Base-by-base conservation (phyloP, 1,284 basidiomycete genomes). In the Boletus hoseneyae region DNA sequence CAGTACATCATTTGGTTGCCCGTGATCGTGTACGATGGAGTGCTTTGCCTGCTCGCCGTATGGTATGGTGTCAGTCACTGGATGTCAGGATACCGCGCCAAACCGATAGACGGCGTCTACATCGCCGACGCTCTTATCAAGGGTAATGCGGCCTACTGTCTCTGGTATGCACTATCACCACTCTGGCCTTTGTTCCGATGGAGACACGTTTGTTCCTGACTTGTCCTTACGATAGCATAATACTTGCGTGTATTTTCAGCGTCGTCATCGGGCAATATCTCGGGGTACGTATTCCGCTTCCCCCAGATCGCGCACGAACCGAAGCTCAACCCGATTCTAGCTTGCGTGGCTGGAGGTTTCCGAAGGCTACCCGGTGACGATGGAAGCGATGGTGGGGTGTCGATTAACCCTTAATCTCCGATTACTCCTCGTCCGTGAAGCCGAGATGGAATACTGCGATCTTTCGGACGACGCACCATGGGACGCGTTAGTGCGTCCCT, bases 1-100 rank as follows among this genome's bases (percentile, higher is more conserved):
- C 12, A 42, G 4, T 60, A 56, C 12, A 15, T 46, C 9, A 11
- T 60, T 12, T 60, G 59, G 61, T 23, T 64, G 13, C 61, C 59
- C 3, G 30, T 51, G 21, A 27, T 61, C 32, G 4, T 48, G 15
- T 60, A 38, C 8, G 51, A 61, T 7, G 18, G 38, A 3, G 11
- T 48, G 0, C 47, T 61, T 1, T 64, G 45, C 43, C 29, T 60
- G 25, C 48, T 61, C 5, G 59, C 54, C 0, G 16, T 49, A 10
- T 58, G 57, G 51, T 33, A 34, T n/a, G 42, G 54, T 9, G 10
- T 62, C 33, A 37, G 51, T 7, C 45, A 18, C 10, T 51, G 51
- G 47, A 37, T 51, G n/a, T 46, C 30, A 3, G 50, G 34, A 38
- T 45, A 42, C 35, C 45, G n/a, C 4, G 19, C 42, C 2, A 42